These are phyloP conservation scores for Chaetomium cochliodes DNA, from an alignment of 495 filamentous ascomycete species.

Conservation along the genomic window DNA sequence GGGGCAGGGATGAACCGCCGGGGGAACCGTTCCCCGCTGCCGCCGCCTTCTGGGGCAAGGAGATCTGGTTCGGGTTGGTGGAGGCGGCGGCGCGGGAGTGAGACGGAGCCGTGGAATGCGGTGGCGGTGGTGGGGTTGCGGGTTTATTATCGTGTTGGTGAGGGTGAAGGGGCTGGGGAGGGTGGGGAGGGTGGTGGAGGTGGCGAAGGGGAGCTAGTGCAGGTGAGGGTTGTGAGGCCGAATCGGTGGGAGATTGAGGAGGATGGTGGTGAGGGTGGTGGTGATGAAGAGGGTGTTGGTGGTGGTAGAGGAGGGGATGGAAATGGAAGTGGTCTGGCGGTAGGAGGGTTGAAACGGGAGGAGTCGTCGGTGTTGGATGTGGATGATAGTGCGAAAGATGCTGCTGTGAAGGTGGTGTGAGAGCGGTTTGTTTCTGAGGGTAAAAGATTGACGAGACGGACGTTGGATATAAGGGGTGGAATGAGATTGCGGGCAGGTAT, in stretches of 20 bases:
- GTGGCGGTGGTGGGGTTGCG: constrained; percentile 75
- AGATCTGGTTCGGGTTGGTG: not conserved
- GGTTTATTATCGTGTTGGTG: constrained; percentile 64
- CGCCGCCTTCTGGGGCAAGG: too few species aligned
- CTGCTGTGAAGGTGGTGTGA: constrained; percentile 35
- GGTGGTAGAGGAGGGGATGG: constrained; percentile 21
- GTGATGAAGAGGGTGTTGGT: constrained; percentile 27
- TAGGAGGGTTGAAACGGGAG: too few species aligned
- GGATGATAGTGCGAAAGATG: constrained; percentile 51
- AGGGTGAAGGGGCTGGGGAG: constrained; percentile 50
- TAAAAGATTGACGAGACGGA: not conserved
- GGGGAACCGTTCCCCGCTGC: too few species aligned
- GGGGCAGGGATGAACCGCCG: too few species aligned
- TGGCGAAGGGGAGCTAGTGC: constrained; percentile 49
- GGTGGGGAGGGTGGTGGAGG: constrained; percentile 49
- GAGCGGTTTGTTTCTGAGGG: not conserved
- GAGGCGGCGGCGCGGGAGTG: constrained; percentile 42
- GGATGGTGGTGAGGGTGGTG: constrained; percentile 15
- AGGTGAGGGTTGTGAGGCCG: constrained; percentile 42
- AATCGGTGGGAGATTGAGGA: constrained; percentile 33
- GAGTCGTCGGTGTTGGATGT: constrained; percentile 46
- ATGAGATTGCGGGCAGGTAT: not conserved
- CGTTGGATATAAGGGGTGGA: constrained; percentile 23
- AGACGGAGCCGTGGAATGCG: constrained; percentile 77
- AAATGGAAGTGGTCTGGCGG: too few species aligned